Evolutionary conservation across 257 asterid species (phyloP), one percentile per base, ranked within the genome.

Genomic region (Avicennia marina): DNA sequence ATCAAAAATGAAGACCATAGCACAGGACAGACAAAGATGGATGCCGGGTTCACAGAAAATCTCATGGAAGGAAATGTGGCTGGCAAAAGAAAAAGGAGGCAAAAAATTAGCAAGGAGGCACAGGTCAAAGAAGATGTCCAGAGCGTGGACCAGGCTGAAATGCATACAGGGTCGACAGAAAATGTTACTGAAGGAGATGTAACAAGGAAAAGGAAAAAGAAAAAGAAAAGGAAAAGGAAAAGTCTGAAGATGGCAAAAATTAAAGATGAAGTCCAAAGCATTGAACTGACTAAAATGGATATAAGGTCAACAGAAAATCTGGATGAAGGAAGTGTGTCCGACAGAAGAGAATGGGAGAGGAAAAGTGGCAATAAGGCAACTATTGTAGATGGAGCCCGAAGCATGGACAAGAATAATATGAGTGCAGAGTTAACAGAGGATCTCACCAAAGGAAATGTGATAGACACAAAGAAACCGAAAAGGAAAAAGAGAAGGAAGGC

Each of bases 341-440:
- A 11, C 19, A 50, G 19, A 56, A 56, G 39, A 40, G 57, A 20
- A 62, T 33, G 42, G 43, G 38, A 44, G 62, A 22, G 18, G 27
- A 54, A 52, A 61, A 21, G 31, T 29, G 18, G 3, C 19, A 53
- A 11, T 29, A 54, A 36, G 57, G 60, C 18, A 32, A 11, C 10
- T 2, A 1, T 7, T 36, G 41, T 5, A 36, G 41, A 36, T n/a
- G n/a, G n/a, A 11, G 12, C 10, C 41, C 41, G 10, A 36, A 36
- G 41, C 13, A 11, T 36, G 41, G 41, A 11, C 13, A 36, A 32
- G 58, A 42, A 42, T 50, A 41, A 62, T 65, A 54, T 43, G 17
- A 64, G 32, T 51, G 50, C 13, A n/a, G 75, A 9, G 40, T 39
- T 66, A 53, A 62, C 58, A n/a, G 66, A 56, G 32, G 62, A 58